Evolutionary conservation across 768 basidiomycete genomes (phyloP).

Genomic region (Naganishia vishniacii): DNA sequence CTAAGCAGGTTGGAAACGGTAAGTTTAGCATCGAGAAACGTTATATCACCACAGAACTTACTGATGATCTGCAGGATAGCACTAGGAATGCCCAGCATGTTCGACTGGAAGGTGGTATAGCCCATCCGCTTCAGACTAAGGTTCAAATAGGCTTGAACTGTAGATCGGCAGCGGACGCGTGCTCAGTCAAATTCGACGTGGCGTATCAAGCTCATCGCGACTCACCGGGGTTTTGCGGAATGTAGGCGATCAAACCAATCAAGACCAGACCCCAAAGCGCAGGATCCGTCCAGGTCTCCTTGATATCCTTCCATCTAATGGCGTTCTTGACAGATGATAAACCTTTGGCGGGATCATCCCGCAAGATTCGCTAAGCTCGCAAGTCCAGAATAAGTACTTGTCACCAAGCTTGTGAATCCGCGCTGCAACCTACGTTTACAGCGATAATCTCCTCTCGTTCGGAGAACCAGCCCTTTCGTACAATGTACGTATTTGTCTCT

Average conservation of each 20-base stretch:
- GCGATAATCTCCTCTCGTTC: constrained; percentile 61
- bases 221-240: constrained; percentile 17
- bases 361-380: constrained; percentile 56
- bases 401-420: too few relatives aligned
- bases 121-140: constrained; percentile 60
- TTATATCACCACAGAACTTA: neutral
- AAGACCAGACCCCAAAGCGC: constrained; percentile 27
- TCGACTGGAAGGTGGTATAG: constrained; percentile 61
- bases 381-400: too few relatives aligned
- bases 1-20: neutral
- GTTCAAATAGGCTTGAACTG: constrained; percentile 63
- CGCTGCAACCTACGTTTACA: constrained; percentile 48
- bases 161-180: constrained; percentile 33
- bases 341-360: constrained; percentile 64
- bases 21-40: neutral
- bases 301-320: constrained; percentile 23
- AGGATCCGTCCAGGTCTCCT: constrained; percentile 24
- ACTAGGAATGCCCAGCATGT: constrained; percentile 61
- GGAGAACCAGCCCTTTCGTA: constrained; percentile 62
- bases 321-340: constrained; percentile 25
- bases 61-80: constrained; percentile 53
- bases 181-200: too few relatives aligned
- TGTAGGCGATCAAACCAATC: constrained; percentile 23
- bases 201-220: too few relatives aligned
- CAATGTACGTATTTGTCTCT: constrained; percentile 59